Base-by-base conservation (phyloP, 257 asterid genomes). In the Plantago elongata region DNA sequence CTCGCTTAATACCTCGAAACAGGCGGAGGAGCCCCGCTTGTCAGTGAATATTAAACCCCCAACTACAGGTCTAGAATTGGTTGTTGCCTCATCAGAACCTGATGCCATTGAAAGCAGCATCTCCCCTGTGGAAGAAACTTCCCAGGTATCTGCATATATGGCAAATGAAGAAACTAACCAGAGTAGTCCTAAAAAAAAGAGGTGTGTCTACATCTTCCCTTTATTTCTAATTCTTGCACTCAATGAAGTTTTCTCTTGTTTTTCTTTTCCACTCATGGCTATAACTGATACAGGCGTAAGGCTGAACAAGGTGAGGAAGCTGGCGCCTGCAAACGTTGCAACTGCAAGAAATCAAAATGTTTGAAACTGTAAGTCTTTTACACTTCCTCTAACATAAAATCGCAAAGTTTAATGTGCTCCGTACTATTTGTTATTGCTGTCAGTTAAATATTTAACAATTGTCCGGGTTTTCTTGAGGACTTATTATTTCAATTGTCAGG, bases 271-370 rank as follows among this genome's bases (percentile, higher is more conserved):
- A 55, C 69, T 75, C 48, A 71, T 62, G 13, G 9, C 16, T 69
- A 68, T 66, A 69, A 57, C 57, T 62, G 52, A 27, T 14, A 42
- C 81, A 92, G 99, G 77, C 85, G 88, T 52, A 82, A 70, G 73
- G 54, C 68, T 54, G 97, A 92, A 40, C 73, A 69, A 66, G 61
- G 64, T 14, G 86, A 73, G 46, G 99, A 92, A 46, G 81, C 80
- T 9, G 96, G 73, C 51, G 40, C 87, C 3, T 92, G 99, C 62
- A 92, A 92, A 78, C 81, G 99, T 57, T 92, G 99, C 60, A 92
- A 89, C 78, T 92, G 99, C 82, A 92, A 89, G 86, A 89, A 88
- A 71, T 86, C 97, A 42, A 92, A 89, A 78, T 92, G 99, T 86
- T 84, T 92, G 69, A 92, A 92, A 66, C 96, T 92, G 98, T 92